Conservation (phyloP, 345 rosid species). For the Clarkia xantiana region DNA sequence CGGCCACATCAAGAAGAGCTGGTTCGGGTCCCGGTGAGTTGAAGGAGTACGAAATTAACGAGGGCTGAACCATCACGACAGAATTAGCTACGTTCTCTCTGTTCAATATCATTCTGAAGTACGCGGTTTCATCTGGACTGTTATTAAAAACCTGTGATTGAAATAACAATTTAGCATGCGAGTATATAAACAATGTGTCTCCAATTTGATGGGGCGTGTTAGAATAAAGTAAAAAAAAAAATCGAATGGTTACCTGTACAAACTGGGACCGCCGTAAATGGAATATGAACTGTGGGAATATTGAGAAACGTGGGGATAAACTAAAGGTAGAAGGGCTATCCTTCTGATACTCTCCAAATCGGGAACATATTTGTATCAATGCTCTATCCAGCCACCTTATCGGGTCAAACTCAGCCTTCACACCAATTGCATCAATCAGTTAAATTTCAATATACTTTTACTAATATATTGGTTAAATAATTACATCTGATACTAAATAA, state of each 20-base stretch:
- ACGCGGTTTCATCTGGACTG: constrained; percentile 98
- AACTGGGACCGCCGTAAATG: constrained; percentile 94
- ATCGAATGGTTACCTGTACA: constrained; percentile 52
- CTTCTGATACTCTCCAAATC: constrained; percentile 81
- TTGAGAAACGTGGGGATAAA: constrained; percentile 65
- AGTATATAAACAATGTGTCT: not conserved
- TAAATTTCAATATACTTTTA: constrained; percentile 4
- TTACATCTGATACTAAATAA: too few species aligned
- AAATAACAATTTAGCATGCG: constrained; percentile 2
- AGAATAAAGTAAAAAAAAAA: not conserved
- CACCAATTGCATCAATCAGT: constrained; percentile 9
- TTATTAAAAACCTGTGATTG: constrained; percentile 72
- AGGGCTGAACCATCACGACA: constrained; percentile 92
- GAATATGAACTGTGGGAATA: constrained; percentile 81
- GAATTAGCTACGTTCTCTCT: constrained; percentile 85
- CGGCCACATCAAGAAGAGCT: constrained; percentile 70
- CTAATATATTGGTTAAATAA: too few species aligned
- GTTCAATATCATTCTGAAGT: constrained; percentile 77
- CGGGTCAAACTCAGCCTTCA: constrained; percentile 80
- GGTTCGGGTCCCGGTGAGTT: constrained; percentile 67
- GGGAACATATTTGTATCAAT: constrained; percentile 65
- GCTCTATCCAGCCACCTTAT: constrained; percentile 91
- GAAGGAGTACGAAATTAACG: constrained; percentile 84
- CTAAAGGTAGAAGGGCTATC: constrained; percentile 69
- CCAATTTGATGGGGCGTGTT: not conserved